These are phyloP conservation scores for Candida palmyrensis DNA, from an alignment of 805 yeast species.

Conservation along the genomic window DNA sequence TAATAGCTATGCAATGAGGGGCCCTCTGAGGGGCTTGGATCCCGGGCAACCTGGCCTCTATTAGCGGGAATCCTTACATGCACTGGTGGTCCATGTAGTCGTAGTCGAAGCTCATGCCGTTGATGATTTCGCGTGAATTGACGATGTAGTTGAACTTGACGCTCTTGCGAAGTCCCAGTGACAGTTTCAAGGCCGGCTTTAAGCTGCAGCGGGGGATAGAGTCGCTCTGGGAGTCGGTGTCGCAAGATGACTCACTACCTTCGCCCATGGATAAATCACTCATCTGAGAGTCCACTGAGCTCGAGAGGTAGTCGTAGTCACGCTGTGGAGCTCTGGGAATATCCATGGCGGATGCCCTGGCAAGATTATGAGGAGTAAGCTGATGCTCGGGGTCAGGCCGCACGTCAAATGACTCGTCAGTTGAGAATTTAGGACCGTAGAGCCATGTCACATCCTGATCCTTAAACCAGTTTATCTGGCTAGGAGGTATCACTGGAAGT, in stretches of 20 bases:
- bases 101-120: slow-evolving; percentile 39
- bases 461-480: slow-evolving; percentile 49
- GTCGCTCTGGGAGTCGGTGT: not conserved
- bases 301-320: slow-evolving; percentile 11
- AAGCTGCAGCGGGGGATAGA: slow-evolving; percentile 5
- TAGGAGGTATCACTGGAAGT: slow-evolving; percentile 34
- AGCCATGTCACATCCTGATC: slow-evolving; percentile 50
- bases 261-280: slow-evolving; percentile 8
- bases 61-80: too few relatives aligned
- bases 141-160: slow-evolving; percentile 41
- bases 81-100: slow-evolving; percentile 35
- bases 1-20: too few relatives aligned
- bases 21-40: too few relatives aligned
- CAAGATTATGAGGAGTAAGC: slow-evolving; percentile 1
- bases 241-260: slow-evolving; percentile 6
- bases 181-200: slow-evolving; percentile 16
- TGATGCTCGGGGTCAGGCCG: not conserved
- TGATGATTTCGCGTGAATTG: slow-evolving; percentile 41
- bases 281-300: slow-evolving; percentile 11
- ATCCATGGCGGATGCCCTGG: slow-evolving; percentile 3
- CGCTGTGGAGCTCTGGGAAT: slow-evolving; percentile 6
- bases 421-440: slow-evolving; percentile 42
- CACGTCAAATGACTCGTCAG: not conserved
- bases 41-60: too few relatives aligned
- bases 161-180: slow-evolving; percentile 12